These are phyloP conservation scores for Oxyria digyna DNA, from an alignment of 148 eudicot genomes.

Conservation along the genomic window DNA sequence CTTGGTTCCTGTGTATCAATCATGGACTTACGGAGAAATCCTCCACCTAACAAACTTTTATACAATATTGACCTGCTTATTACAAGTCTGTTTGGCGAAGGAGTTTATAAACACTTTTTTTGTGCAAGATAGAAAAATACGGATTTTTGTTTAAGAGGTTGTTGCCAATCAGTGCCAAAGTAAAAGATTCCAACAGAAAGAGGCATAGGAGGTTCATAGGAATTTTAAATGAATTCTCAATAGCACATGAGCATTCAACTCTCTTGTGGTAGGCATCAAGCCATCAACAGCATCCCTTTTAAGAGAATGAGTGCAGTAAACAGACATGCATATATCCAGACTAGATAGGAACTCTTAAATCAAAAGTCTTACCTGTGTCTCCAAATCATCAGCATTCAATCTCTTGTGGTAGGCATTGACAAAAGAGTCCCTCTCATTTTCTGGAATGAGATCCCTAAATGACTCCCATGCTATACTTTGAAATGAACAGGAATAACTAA, in stretches of 20 bases:
- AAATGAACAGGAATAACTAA: neutral
- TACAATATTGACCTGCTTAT: neutral
- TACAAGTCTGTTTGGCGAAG: neutral
- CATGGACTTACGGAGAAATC: neutral
- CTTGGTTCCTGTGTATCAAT: neutral
- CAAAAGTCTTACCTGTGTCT: conserved; percentile 52
- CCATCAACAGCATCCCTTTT: neutral
- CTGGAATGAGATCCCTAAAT: conserved; percentile 94
- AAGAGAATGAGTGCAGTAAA: neutral
- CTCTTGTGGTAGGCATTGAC: conserved; percentile 79
- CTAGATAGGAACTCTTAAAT: neutral
- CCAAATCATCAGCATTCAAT: conserved; percentile 63
- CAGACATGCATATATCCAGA: neutral
- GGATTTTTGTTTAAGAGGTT: too few relatives aligned
- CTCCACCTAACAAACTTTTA: neutral
- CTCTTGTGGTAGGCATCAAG: neutral
- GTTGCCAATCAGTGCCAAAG: too few relatives aligned
- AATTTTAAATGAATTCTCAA: neutral
- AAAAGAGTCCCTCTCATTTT: conserved; percentile 73
- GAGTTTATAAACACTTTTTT: too few relatives aligned
- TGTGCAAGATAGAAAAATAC: too few relatives aligned
- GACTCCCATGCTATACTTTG: conserved; percentile 74
- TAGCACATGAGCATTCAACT: neutral
- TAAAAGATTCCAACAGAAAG: neutral
- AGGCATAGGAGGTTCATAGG: neutral